Percentiles rank a stretch among this genome's conserved stretches.
Conservation (phyloP, 2,329 filamentous ascomycete species). For the Diaporthe citriasiana region DNA sequence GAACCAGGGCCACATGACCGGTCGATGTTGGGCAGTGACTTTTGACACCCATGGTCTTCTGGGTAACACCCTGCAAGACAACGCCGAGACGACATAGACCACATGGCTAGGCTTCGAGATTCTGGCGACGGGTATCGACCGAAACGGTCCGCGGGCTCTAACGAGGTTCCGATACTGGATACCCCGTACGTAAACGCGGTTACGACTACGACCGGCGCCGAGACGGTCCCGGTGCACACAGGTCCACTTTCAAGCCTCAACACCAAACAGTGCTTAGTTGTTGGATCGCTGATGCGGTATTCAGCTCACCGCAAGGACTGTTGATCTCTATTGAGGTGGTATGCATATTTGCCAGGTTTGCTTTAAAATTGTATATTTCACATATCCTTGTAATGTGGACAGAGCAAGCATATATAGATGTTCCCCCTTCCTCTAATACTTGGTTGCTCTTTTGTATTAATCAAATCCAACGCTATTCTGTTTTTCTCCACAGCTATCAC, state of each 20-base stretch:
- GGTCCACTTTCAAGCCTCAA: neutral
- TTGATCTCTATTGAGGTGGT: neutral
- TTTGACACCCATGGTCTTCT: neutral
- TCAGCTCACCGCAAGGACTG: neutral
- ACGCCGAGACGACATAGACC: neutral
- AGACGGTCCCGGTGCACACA: conserved; percentile 14
- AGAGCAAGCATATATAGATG: neutral
- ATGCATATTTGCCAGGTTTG: neutral
- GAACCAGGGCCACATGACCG: no score
- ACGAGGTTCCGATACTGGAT: neutral
- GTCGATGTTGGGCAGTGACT: neutral
- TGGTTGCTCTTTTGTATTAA: neutral
- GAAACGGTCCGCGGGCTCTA: neutral
- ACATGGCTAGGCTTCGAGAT: neutral
- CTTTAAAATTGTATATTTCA: neutral
- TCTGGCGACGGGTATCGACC: neutral
- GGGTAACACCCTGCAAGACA: neutral
- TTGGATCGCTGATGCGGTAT: neutral
- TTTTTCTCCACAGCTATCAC: no score
- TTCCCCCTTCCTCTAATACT: neutral
- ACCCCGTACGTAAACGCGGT: neutral
- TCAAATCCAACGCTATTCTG: neutral
- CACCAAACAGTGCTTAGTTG: neutral
- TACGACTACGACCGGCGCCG: conserved; percentile 10
- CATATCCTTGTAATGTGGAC: neutral